Percentiles rank a stretch among this genome's conserved stretches.
Evolutionary conservation across 2,329 filamentous ascomycete species (phyloP).

Genomic region (Zymoseptoria passerinii): DNA sequence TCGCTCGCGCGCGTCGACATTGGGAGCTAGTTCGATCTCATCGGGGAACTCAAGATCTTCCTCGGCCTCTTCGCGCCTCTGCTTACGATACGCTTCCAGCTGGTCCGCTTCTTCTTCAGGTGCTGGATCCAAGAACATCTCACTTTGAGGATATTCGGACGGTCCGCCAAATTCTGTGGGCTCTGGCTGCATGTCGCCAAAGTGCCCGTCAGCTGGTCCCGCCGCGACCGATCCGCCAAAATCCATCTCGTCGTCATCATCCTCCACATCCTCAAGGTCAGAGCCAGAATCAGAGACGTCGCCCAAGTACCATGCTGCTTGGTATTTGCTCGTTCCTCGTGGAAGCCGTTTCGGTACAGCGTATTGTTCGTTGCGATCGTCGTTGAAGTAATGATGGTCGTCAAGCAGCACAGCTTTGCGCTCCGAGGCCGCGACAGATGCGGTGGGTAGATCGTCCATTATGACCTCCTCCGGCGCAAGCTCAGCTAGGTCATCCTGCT

Average conservation of each 20-base stretch:
- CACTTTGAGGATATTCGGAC: conserved; percentile 88
- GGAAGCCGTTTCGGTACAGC: conserved; percentile 66
- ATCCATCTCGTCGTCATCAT: conserved; percentile 50
- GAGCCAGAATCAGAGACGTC: conserved; percentile 78
- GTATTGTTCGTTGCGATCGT: conserved; percentile 61
- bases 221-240: conserved; percentile 43
- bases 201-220: conserved; percentile 69
- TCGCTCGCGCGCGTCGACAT: conserved; percentile 77
- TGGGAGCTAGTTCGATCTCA: conserved; percentile 87
- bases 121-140: conserved; percentile 73
- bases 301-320: conserved; percentile 85
- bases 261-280: conserved; percentile 59
- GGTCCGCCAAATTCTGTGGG: conserved; percentile 56
- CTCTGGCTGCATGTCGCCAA: conserved; percentile 42
- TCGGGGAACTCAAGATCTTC: conserved; percentile 96
- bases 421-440: conserved; percentile 41
- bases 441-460: conserved; percentile 60
- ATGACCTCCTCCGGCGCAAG: conserved; percentile 78
- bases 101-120: conserved; percentile 79
- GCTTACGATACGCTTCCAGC: conserved; percentile 70
- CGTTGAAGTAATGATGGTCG: conserved; percentile 96
- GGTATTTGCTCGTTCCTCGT: conserved; percentile 86
- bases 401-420: conserved; percentile 84
- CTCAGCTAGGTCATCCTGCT: conserved; percentile 73
- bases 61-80: conserved; percentile 69